Conservation (phyloP, 208 protist genomes). For the Trypanosoma conorhini region DNA sequence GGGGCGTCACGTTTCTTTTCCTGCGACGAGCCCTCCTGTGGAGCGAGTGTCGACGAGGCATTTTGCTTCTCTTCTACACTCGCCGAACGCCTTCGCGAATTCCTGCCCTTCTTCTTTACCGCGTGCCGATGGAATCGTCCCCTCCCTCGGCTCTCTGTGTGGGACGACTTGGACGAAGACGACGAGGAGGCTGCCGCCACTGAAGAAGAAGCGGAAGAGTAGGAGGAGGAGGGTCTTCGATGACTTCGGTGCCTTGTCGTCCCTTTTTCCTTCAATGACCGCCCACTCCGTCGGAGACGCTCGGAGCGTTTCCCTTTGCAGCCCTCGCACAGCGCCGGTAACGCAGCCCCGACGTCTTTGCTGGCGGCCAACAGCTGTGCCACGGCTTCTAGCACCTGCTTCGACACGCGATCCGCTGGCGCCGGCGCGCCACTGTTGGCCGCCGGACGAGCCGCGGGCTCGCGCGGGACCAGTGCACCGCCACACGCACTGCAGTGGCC, state of each 20-base stretch:
- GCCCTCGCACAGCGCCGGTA: background rate
- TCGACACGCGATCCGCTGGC: background rate
- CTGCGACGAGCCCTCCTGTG: background rate
- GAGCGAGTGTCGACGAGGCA: background rate
- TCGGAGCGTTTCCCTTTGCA: background rate
- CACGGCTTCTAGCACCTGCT: slow-evolving; percentile 1
- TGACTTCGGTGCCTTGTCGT: background rate
- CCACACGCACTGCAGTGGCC: background rate
- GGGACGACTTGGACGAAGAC: background rate
- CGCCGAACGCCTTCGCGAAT: background rate
- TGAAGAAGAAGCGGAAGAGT: slow-evolving; percentile 7
- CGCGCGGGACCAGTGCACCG: background rate
- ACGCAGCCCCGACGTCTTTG: background rate
- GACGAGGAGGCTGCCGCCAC: background rate
- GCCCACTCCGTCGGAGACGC: background rate
- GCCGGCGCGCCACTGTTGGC: background rate
- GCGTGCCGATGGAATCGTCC: slow-evolving; percentile 1
- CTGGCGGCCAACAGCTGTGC: slow-evolving; percentile 3
- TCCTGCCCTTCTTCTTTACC: background rate
- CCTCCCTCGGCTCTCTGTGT: background rate
- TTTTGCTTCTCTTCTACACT: background rate
- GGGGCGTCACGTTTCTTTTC: background rate
- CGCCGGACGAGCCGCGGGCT: background rate
- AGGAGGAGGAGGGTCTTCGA: slow-evolving; percentile 4
- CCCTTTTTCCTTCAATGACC: background rate